These are phyloP conservation scores for Penicillium sp. DNA, from an alignment of 2,329 filamentous ascomycete genomes.

Conservation along the genomic window DNA sequence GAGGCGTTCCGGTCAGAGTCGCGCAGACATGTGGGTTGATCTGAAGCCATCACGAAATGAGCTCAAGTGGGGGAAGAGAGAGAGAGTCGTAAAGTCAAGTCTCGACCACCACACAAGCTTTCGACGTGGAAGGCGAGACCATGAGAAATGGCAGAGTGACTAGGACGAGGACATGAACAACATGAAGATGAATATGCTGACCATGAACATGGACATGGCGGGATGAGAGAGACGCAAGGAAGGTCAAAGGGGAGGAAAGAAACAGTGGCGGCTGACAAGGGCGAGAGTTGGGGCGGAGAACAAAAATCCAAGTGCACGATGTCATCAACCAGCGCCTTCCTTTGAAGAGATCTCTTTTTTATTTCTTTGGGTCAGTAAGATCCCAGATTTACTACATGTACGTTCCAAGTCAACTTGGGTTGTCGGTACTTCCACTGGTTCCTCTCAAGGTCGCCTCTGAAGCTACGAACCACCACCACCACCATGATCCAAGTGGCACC, in stretches of 20 bases:
- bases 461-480: slow-evolving; percentile 3
- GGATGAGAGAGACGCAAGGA: slow-evolving; percentile 18
- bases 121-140: neutral
- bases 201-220: slow-evolving; percentile 3
- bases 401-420: neutral
- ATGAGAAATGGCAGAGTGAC: slow-evolving; percentile 7
- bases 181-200: neutral
- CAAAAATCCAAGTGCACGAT: slow-evolving; percentile 19
- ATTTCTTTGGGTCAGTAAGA: neutral
- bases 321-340: slow-evolving; percentile 8
- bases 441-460: neutral
- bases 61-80: slow-evolving; percentile 11
- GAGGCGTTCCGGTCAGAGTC: slow-evolving; percentile 20
- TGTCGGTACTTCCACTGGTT: neutral
- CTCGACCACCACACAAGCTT: neutral
- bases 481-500: neutral
- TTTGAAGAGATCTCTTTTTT: neutral
- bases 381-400: no score
- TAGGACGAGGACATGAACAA: slow-evolving; percentile 19
- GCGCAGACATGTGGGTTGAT: slow-evolving; percentile 6
- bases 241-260: slow-evolving; percentile 17
- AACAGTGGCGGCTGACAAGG: slow-evolving; percentile 32
- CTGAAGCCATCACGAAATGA: slow-evolving; percentile 16
- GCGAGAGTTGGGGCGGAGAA: slow-evolving; percentile 28
- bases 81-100: neutral